Evolutionary conservation across 148 eudicot genomes (phyloP), one percentile per base, ranked within the genome.

Genomic region (Persicaria tinctoria): DNA sequence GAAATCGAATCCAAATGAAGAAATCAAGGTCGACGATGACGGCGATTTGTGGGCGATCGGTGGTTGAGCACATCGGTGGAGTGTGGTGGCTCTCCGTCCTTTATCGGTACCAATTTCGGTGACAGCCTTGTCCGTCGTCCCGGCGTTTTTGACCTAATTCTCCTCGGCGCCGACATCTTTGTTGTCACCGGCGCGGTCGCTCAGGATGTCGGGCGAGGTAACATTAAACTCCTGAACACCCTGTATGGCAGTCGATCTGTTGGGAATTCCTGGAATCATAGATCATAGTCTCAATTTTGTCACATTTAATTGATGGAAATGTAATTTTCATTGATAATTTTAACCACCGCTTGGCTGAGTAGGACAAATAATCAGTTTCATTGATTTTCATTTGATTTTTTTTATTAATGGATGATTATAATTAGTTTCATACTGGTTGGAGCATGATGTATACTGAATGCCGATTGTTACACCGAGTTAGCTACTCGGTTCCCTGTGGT

Each of bases 141-240:
- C 17, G 88, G 96, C 4, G 84, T 92, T 0, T 71, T 88, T 46
- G 98, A 94, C 79, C 90, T 94, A 11, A 53, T 94, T 55, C 88
- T 94, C 0, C 75, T 94, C 20, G 98, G 98, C 41, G 79, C 98
- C 46, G 98, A 97, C 8, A 90, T 94, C 62, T 94, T 94, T 53
- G 98, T 94, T 51, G 93, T 94, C 66, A 94, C 97, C 47, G 98
- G 98, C 44, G 90, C 98, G 68, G 98, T 94, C 45, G 98, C 98
- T 46, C 90, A 79, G 69, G 98, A 94, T 78, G 90, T 87, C 20
- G 98, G 98, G 8, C 98, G 97, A n/a, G 98, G 98, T 92, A 45
- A 68, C 16, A 5, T 38, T 8, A 3, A 53, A 3, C 57, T 4
- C 16, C 6, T 18, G 16, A 6, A 11, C 68, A 51, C 44, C 38